Evolutionary conservation across 371 early-diverging fungal species (phyloP), one percentile per base, ranked within the genome.

Genomic region (Mucor ambiguus): DNA sequence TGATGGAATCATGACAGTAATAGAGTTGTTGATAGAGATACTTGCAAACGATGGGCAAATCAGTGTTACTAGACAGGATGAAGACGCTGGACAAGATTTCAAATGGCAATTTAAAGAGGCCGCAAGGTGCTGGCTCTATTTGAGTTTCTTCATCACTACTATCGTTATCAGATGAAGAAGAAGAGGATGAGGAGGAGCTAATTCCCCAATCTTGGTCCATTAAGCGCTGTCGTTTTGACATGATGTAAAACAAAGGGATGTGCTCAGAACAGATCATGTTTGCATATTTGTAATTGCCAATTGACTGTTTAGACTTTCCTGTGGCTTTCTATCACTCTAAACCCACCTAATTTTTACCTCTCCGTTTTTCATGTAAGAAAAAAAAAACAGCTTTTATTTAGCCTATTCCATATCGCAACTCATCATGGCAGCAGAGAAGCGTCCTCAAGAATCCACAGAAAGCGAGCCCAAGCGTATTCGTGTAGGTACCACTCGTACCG

Each of bases 381-480:
- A 43, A n/a, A 22, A 6, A 22, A 32, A 16, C 41, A 18, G 18
- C 11, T 41, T 46, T 46, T 11, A 46, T 3, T 12, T 35, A 20
- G 0, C 22, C 22, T 43, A n/a, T 44, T 8, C 10, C 22, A n/a
- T n/a, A 46, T 46, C 22, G 22, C 37, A 35, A 33, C 18, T 11
- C 20, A 62, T 37, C 18, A 70, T 70, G 70, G 46, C 61, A 37
- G 49, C 60, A 18, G 71, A 71, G 58, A 71, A 71, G 37, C 71
- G 71, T 41, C 37, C 46, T 33, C 64, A 64, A 61, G 65, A 69
- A 38, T 24, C 54, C 10, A 32, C 20, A 46, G 68, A 64, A n/a
- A 24, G 66, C 49, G 76, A 75, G 20, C 62, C 76, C 10, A 80
- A 82, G 41, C 83, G 83, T 69, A 82, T 82, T 61, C 75, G 75